phyloP scores from a whole-genome alignment of 768 basidiomycete species.

The Glaciozyma martinii region DNA sequence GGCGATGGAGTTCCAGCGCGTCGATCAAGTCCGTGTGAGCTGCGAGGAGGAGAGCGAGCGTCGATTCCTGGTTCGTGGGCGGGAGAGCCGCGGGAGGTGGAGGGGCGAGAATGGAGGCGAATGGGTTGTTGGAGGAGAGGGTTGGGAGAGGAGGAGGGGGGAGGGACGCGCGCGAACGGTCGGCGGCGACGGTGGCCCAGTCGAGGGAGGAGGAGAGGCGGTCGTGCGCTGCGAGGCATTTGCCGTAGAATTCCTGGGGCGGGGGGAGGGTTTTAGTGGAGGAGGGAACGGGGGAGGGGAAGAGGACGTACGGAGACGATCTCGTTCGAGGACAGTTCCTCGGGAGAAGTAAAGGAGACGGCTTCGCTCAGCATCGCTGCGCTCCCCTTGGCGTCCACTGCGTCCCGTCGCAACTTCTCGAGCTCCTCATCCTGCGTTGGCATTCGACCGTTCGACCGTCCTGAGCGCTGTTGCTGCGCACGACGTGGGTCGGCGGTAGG shows the following conservation, averaged over 20 bases:
- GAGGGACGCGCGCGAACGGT: constrained; percentile 9
- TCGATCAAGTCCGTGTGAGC: constrained; percentile 25
- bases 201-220: constrained; percentile 15
- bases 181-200: constrained; percentile 29
- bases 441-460: background rate
- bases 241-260: constrained; percentile 28
- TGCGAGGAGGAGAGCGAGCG: constrained; percentile 2
- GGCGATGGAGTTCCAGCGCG: constrained; percentile 8
- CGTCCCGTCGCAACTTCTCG: constrained; percentile 12
- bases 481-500: constrained; percentile 13
- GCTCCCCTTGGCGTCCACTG: constrained; percentile 13
- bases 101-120: background rate
- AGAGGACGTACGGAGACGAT: constrained; percentile 19
- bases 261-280: background rate
- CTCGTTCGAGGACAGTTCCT: constrained; percentile 19
- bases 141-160: background rate
- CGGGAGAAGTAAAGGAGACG: constrained; percentile 12
- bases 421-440: constrained; percentile 16
- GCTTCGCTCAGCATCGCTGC: constrained; percentile 30
- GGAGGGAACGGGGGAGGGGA: background rate
- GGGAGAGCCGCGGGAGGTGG: background rate
- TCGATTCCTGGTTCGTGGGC: constrained; percentile 23
- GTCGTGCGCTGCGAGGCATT: constrained; percentile 11
- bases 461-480: background rate
- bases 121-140: constrained; percentile 23